Evolutionary conservation across 768 basidiomycete genomes (phyloP).

Genomic region (Leccinum uliginosum): DNA sequence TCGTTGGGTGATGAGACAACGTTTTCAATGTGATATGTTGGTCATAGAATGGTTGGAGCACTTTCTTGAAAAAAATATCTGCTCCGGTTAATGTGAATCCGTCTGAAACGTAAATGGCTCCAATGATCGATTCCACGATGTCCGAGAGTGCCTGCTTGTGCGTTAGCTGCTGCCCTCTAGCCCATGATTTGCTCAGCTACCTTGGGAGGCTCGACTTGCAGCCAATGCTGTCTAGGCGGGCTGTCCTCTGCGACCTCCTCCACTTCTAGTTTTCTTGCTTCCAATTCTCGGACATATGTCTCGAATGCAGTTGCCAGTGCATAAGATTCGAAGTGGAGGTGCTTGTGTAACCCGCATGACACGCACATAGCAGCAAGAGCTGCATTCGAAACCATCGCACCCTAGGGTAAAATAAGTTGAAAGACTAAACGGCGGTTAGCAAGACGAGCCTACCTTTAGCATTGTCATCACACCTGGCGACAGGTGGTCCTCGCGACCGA

Average conservation of each 20-base stretch:
- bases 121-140: slow-evolving; percentile 74
- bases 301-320: slow-evolving; percentile 48
- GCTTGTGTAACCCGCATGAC: slow-evolving; percentile 56
- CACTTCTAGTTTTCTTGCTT: slow-evolving; percentile 45
- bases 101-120: slow-evolving; percentile 77
- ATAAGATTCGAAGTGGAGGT: slow-evolving; percentile 56
- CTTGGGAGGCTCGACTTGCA: slow-evolving; percentile 73
- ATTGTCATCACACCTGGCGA: slow-evolving; percentile 76
- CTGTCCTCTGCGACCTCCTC: slow-evolving; percentile 46
- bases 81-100: slow-evolving; percentile 58
- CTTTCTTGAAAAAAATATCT: slow-evolving; percentile 59
- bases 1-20: slow-evolving; percentile 73
- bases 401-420: slow-evolving; percentile 37
- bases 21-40: slow-evolving; percentile 69
- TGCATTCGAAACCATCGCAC: slow-evolving; percentile 83
- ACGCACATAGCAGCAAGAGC: slow-evolving; percentile 75
- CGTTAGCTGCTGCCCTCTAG: slow-evolving; percentile 3
- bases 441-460: slow-evolving; percentile 52
- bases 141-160: slow-evolving; percentile 65
- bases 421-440: not conserved
- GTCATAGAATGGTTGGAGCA: slow-evolving; percentile 77
- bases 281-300: slow-evolving; percentile 48
- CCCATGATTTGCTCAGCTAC: slow-evolving; percentile 33
- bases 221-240: slow-evolving; percentile 71
- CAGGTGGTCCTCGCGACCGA: slow-evolving; percentile 54